phyloP scores from a whole-genome alignment of 2,329 filamentous ascomycete species.

The Fusarium sambucinum region DNA sequence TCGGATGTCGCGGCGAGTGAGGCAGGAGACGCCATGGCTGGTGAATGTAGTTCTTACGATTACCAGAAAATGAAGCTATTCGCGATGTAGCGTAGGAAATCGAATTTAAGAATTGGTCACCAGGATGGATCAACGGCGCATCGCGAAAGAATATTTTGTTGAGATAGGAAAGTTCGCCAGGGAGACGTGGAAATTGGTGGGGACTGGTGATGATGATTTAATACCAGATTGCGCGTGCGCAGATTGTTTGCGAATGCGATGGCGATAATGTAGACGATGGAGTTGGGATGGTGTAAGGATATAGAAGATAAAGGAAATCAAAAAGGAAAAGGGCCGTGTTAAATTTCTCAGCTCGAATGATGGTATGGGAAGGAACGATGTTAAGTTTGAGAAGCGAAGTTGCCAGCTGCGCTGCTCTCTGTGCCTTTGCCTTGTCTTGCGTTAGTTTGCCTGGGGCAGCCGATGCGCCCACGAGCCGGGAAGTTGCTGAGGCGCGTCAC shows the following conservation, averaged over 20 bases:
- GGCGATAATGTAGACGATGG: conserved; percentile 28
- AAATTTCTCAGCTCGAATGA: conserved; percentile 14
- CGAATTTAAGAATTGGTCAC: conserved; percentile 19
- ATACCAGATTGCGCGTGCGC: conserved; percentile 26
- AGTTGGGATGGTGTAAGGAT: conserved; percentile 9
- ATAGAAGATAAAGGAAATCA: conserved; percentile 4
- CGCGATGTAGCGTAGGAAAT: neutral
- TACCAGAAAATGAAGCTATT: conserved; percentile 25
- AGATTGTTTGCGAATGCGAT: conserved; percentile 33
- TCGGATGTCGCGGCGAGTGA: conserved; percentile 60
- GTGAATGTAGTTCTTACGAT: conserved; percentile 9
- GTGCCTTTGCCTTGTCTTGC: conserved; percentile 35
- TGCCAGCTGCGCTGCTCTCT: conserved; percentile 35
- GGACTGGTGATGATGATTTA: conserved; percentile 26
- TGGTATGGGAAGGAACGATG: conserved; percentile 28
- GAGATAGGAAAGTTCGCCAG: conserved; percentile 23
- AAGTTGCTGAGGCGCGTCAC: conserved; percentile 46
- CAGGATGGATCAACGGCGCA: conserved; percentile 39
- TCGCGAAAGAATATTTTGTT: conserved; percentile 29
- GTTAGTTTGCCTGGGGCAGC: conserved; percentile 37
- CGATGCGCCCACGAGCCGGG: conserved; percentile 41
- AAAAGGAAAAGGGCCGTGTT: conserved; percentile 3
- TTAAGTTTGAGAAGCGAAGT: conserved; percentile 39
- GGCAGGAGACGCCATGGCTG: conserved; percentile 57
- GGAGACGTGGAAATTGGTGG: conserved; percentile 28